A percentile compares a stretch with the other conserved stretches of the same genome.
Conservation (phyloP, 805 yeast species). For the Saccharomycopsis babjevae region DNA sequence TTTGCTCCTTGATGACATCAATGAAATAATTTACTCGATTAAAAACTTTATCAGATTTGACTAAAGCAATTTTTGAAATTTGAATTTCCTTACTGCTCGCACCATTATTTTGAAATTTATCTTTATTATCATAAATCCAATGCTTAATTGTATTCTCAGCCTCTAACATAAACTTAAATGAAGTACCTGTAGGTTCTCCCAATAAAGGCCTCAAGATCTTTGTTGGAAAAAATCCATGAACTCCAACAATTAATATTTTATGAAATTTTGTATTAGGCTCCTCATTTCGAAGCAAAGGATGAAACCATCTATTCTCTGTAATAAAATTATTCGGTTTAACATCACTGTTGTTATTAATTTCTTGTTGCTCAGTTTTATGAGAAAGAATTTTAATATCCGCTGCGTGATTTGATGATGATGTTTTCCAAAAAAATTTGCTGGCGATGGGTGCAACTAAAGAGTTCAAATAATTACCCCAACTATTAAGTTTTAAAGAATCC, state of each 20-base stretch:
- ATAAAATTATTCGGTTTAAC: not conserved
- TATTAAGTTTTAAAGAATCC: slow-evolving; percentile 5
- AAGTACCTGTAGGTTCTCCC: slow-evolving; percentile 96
- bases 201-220: slow-evolving; percentile 73
- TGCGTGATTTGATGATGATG: not conserved
- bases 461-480: not conserved
- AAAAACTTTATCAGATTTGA: slow-evolving; percentile 84
- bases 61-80: slow-evolving; percentile 87
- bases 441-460: slow-evolving; percentile 2
- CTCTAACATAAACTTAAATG: slow-evolving; percentile 79
- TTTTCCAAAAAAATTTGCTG: not conserved
- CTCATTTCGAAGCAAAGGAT: slow-evolving; percentile 5
- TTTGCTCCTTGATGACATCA: slow-evolving; percentile 44
- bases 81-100: slow-evolving; percentile 29
- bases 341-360: not conserved
- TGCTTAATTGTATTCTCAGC: slow-evolving; percentile 70
- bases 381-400: not conserved
- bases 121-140: slow-evolving; percentile 40
- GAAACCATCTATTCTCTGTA: not conserved
- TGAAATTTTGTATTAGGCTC: slow-evolving; percentile 25
- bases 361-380: not conserved
- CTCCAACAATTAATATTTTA: slow-evolving; percentile 76
- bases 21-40: slow-evolving; percentile 79
- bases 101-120: slow-evolving; percentile 15
- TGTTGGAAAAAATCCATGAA: slow-evolving; percentile 94